phyloP scores from a whole-genome alignment of 2,329 filamentous ascomycete genomes.

The Alternaria burnsii region DNA sequence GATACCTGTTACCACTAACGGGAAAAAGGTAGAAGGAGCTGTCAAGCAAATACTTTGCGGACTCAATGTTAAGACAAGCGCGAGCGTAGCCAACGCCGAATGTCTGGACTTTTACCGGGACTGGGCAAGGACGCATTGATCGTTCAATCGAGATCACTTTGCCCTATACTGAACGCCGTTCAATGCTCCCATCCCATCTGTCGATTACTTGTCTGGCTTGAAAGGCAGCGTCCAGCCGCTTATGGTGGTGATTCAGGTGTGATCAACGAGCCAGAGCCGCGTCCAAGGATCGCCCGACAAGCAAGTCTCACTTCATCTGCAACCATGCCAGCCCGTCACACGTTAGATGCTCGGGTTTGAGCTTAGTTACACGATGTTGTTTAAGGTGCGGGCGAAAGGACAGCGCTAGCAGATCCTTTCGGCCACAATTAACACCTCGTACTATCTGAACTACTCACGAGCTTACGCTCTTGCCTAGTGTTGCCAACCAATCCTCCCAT shows the following conservation, averaged over 20 bases:
- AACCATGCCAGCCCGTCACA: slow-evolving; percentile 4
- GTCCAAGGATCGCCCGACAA: background rate
- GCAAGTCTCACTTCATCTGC: background rate
- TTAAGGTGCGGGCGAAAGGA: background rate
- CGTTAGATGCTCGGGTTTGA: background rate
- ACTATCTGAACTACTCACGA: background rate
- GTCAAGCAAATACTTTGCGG: slow-evolving; percentile 97
- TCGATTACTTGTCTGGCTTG: background rate
- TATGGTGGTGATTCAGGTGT: background rate
- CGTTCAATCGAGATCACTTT: background rate
- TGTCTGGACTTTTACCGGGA: slow-evolving; percentile 87
- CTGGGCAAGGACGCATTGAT: slow-evolving; percentile 63
- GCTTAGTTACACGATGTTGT: slow-evolving; percentile 7
- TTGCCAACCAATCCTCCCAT: background rate
- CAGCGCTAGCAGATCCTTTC: background rate
- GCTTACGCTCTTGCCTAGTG: background rate
- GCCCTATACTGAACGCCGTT: background rate
- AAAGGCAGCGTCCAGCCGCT: background rate
- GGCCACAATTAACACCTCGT: background rate
- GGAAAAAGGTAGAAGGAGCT: slow-evolving; percentile 96
- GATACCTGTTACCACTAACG: slow-evolving; percentile 91
- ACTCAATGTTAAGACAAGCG: slow-evolving; percentile 84
- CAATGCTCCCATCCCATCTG: background rate
- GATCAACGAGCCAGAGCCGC: background rate
- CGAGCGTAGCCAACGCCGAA: slow-evolving; percentile 90